Conservation (phyloP, 2,329 filamentous ascomycete species). For the Paecilomyces dactylethromorphus region DNA sequence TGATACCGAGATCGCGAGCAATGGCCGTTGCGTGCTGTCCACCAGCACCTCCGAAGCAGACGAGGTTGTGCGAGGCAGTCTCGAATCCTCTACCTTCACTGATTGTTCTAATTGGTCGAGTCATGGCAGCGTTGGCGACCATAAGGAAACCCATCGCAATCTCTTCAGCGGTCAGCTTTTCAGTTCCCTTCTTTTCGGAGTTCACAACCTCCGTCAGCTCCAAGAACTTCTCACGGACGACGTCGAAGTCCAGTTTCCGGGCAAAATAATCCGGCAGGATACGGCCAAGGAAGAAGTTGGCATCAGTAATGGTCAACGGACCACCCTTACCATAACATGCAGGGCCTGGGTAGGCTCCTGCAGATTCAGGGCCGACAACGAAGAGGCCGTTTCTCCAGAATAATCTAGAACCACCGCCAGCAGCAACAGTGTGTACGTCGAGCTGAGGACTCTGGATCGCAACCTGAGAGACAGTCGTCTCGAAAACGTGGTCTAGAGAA, state of each 20-base stretch:
- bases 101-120: conserved; percentile 16
- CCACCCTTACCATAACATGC: conserved; percentile 88
- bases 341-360: conserved; percentile 81
- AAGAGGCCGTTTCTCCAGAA: conserved; percentile 85
- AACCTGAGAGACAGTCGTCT: conserved; percentile 83
- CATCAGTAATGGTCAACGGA: conserved; percentile 87
- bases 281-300: conserved; percentile 77
- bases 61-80: conserved; percentile 20
- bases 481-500: conserved; percentile 84
- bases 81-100: conserved; percentile 19
- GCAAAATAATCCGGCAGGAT: conserved; percentile 68
- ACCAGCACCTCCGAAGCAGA: conserved; percentile 26
- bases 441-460: conserved; percentile 88
- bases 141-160: conserved; percentile 17
- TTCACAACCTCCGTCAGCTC: conserved; percentile 41
- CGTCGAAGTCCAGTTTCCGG: conserved; percentile 35
- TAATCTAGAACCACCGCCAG: conserved; percentile 62
- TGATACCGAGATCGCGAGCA: conserved; percentile 35
- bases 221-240: conserved; percentile 34
- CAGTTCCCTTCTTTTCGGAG: conserved; percentile 17
- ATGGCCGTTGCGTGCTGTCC: conserved; percentile 38
- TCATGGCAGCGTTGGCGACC: conserved; percentile 17
- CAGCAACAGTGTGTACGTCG: conserved; percentile 89
- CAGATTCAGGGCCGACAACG: conserved; percentile 82
- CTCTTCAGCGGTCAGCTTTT: conserved; percentile 18